Conservation (phyloP, 1,139 yeast species). For the Spathaspora sp. region DNA sequence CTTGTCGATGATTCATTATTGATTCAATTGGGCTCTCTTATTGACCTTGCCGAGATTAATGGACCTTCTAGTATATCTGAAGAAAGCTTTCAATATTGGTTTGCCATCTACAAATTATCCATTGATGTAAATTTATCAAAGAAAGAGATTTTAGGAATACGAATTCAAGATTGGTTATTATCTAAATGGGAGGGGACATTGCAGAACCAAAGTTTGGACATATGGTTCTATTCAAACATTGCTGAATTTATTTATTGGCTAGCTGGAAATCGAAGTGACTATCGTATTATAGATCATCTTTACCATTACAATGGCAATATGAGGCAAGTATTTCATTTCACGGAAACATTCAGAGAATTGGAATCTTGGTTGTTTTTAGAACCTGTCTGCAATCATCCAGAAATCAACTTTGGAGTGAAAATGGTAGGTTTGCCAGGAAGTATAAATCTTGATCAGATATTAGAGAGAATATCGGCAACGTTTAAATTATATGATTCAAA, state of each 20-base stretch:
- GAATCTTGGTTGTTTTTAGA: conserved; percentile 9
- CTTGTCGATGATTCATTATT: conserved; percentile 37
- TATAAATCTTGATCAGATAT: conserved; percentile 4
- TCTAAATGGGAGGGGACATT: conserved; percentile 36
- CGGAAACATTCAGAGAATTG: conserved; percentile 6
- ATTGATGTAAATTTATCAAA: conserved; percentile 26
- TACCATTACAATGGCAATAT: conserved; percentile 6
- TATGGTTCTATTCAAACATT: conserved; percentile 18
- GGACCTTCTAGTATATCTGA: conserved; percentile 54
- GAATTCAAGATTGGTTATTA: conserved; percentile 48
- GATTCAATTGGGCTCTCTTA: conserved; percentile 46
- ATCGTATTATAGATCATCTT: not conserved
- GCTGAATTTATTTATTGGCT: conserved; percentile 47
- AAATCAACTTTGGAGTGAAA: conserved; percentile 2
- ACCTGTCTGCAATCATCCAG: not conserved
- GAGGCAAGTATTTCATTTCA: conserved; percentile 8
- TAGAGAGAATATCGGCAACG: conserved; percentile 8
- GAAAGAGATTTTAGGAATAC: conserved; percentile 17
- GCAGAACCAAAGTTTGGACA: conserved; percentile 2
- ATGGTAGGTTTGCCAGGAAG: conserved; percentile 6
- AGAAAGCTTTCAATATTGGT: conserved; percentile 57
- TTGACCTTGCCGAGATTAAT: conserved; percentile 55
- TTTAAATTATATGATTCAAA: conserved; percentile 8
- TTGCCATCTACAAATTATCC: conserved; percentile 36
- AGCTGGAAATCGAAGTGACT: conserved; percentile 20